phyloP scores from a whole-genome alignment of 2,329 filamentous ascomycete species.

The Kalaharituber pfeilii region DNA sequence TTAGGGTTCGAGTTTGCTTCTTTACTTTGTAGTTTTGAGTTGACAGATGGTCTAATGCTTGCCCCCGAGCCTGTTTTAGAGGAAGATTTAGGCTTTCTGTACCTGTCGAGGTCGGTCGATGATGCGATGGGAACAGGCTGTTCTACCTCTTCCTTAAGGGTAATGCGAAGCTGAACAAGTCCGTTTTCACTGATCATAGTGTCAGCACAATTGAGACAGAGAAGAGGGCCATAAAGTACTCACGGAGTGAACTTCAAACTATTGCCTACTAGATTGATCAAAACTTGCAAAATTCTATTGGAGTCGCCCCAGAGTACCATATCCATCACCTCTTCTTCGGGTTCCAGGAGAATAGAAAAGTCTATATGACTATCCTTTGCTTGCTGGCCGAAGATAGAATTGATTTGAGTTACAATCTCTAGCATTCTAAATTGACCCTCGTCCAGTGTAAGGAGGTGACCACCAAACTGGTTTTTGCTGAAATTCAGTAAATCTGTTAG shows the following conservation, averaged over 20 bases:
- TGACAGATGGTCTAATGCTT: background rate
- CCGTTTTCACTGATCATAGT: conserved; percentile 37
- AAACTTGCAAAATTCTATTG: conserved; percentile 76
- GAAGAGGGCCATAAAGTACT: conserved; percentile 1
- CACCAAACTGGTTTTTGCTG: conserved; percentile 85
- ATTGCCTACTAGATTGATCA: conserved; percentile 86
- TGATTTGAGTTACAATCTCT: conserved; percentile 67
- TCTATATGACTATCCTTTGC: conserved; percentile 62
- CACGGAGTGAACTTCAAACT: conserved; percentile 72
- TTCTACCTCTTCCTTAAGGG: conserved; percentile 35
- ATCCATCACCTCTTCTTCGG: conserved; percentile 41
- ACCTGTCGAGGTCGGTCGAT: background rate
- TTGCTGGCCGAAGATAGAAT: conserved; percentile 80
- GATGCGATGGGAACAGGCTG: background rate
- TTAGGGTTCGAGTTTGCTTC: background rate
- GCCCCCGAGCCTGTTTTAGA: background rate
- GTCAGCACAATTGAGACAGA: conserved; percentile 1
- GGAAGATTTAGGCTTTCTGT: background rate
- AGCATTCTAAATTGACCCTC: conserved; percentile 69
- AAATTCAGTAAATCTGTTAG: conserved; percentile 82
- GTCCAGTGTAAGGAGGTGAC: conserved; percentile 55
- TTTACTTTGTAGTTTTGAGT: too few species aligned
- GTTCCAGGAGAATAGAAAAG: conserved; percentile 49
- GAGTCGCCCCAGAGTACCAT: conserved; percentile 89
- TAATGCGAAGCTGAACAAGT: conserved; percentile 57